Evolutionary conservation across 1,139 yeast genomes (phyloP).

Genomic region (Lodderomyces elongisporus): DNA sequence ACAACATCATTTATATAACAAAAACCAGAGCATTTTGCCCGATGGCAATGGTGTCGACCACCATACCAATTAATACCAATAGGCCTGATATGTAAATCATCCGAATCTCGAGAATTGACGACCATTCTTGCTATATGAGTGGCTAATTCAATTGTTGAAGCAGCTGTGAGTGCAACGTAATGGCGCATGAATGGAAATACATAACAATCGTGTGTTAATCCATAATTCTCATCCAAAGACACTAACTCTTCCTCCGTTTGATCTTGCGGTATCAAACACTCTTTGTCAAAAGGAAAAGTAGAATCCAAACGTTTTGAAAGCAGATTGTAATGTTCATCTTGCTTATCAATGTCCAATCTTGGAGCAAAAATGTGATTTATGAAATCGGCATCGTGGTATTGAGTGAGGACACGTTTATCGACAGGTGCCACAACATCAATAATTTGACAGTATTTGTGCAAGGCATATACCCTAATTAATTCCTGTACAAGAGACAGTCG

Average conservation of each 20-base stretch:
- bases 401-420: constrained; percentile 20
- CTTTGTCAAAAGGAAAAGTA: constrained; percentile 26
- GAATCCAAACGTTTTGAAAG: constrained; percentile 3
- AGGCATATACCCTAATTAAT: constrained; percentile 38
- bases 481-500: constrained; percentile 44
- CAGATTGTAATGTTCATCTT: constrained; percentile 4
- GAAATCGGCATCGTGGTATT: constrained; percentile 38
- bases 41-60: constrained; percentile 69
- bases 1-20: constrained; percentile 71
- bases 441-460: constrained; percentile 22
- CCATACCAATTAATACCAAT: constrained; percentile 73
- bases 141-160: constrained; percentile 49
- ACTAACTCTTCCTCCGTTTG: constrained; percentile 7
- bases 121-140: constrained; percentile 1
- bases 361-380: constrained; percentile 26
- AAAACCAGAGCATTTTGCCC: constrained; percentile 59
- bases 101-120: neutral
- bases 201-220: constrained; percentile 58
- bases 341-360: constrained; percentile 15
- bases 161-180: constrained; percentile 50
- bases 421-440: constrained; percentile 22
- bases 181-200: constrained; percentile 49
- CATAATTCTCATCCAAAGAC: constrained; percentile 2
- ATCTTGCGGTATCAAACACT: too few species aligned
- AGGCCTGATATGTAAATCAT: constrained; percentile 13